Base-by-base conservation (phyloP, 2,329 filamentous ascomycete genomes). In the Lomentospora prolificans region DNA sequence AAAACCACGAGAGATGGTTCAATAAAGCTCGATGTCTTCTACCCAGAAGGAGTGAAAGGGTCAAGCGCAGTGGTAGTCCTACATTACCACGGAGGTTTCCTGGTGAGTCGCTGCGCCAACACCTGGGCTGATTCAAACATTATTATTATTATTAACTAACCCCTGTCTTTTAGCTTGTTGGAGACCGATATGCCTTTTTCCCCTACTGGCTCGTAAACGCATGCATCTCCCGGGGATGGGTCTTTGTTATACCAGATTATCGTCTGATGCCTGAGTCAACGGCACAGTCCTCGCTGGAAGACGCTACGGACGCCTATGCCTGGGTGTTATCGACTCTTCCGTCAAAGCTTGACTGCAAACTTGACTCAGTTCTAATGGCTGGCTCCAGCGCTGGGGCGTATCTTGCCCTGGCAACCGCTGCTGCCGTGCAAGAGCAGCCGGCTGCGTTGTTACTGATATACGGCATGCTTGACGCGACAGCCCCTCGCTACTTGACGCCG, bases 191-290 rank as follows among this genome's bases (percentile, higher is more conserved):
- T 39, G n/a, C 57, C 25, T 58, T 58, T 22, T 51, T 56, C 27
- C 57, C 57, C 5, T 48, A 50, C 33, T 58, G 57, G 57, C 55
- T 58, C 10, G 39, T 53, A 3, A 25, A 48, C 12, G 57, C 24
- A 12, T 51, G 48, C 41, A 50, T 44, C 12, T 53, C 54, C n/a
- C 55, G 57, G 10, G 50, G 36, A 25, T 58, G 57, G 57, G 50
- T 58, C n/a, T 53, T 58, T 19, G 57, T 58, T 19, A 53, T 50
- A 8, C 54, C 57, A 9, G 57, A 58, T 39, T 58, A 58, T 24
- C 57, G 57, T 9, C 39, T 58, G 55, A 57, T 58, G n/a, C 57
- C 57, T 25, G 57, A n/a, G n/a, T n/a, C n/a, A n/a, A n/a, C n/a
- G n/a, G n/a, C n/a, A n/a, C n/a, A n/a, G n/a, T n/a, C n/a, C n/a